Conservation (phyloP, 164 flowering plant genomes). For the Warburgia ugandensis region DNA sequence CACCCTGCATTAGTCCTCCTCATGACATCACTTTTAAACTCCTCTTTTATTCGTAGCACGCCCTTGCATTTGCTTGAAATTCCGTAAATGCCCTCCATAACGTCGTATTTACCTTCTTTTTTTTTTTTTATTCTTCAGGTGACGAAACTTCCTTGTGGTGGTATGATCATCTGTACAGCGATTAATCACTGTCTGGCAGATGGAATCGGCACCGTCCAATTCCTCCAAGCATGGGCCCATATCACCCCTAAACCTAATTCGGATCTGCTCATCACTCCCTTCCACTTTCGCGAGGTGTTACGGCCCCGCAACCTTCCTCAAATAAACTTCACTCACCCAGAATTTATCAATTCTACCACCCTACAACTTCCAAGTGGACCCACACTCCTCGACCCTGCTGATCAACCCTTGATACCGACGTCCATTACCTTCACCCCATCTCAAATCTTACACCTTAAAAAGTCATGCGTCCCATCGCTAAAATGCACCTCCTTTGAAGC, state of each 20-base stretch:
- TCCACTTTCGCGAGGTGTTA: constrained; percentile 57
- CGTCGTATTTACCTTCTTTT: too few relatives aligned
- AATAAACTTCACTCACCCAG: constrained; percentile 36
- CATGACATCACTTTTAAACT: too few relatives aligned
- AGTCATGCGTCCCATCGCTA: constrained; percentile 47
- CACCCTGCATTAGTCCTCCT: too few relatives aligned
- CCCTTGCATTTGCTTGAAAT: too few relatives aligned
- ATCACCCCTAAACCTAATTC: constrained; percentile 29
- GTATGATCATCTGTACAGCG: constrained; percentile 72
- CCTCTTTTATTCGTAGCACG: too few relatives aligned
- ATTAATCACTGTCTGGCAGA: constrained; percentile 84
- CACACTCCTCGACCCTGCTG: too few relatives aligned
- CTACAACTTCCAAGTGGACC: constrained; percentile 5
- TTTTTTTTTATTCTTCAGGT: constrained; percentile 30
- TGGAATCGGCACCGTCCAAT: constrained; percentile 80
- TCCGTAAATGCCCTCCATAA: too few relatives aligned
- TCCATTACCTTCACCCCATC: constrained; percentile 54
- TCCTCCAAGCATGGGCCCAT: constrained; percentile 84
- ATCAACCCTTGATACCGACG: constrained; percentile 54
- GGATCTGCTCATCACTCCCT: constrained; percentile 29
- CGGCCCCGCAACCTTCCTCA: constrained; percentile 36
- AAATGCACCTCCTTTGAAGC: constrained; percentile 89
- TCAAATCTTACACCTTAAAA: constrained; percentile 51
- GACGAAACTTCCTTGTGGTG: constrained; percentile 71
- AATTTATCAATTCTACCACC: constrained; percentile 26